phyloP scores from a whole-genome alignment of 2,329 filamentous ascomycete genomes.

The Epichloe scottii region DNA sequence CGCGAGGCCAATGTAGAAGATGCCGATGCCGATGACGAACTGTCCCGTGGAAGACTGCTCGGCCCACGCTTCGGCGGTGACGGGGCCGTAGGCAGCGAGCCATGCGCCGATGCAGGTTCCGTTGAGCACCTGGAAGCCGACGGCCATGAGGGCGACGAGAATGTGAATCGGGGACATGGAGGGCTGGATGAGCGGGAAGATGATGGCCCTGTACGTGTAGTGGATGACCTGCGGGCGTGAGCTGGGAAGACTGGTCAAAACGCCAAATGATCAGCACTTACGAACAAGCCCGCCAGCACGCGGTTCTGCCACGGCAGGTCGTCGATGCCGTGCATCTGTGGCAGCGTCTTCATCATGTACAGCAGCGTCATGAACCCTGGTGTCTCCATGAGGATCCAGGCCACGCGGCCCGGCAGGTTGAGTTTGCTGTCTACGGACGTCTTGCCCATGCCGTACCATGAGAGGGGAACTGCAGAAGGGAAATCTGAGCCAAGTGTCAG shows the following conservation, averaged over 20 bases:
- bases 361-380: conserved; percentile 65
- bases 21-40: conserved; percentile 50
- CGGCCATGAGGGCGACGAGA: conserved; percentile 49
- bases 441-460: conserved; percentile 87
- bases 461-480: conserved; percentile 59
- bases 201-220: conserved; percentile 79
- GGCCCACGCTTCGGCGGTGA: conserved; percentile 39
- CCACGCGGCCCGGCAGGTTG: conserved; percentile 81
- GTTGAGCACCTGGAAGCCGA: conserved; percentile 70
- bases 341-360: conserved; percentile 65
- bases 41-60: conserved; percentile 27
- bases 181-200: conserved; percentile 72
- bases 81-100: conserved; percentile 69
- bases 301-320: conserved; percentile 66
- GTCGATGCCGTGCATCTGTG: conserved; percentile 41
- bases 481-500: conserved; percentile 38
- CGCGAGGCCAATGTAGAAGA: conserved; percentile 66
- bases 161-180: conserved; percentile 85
- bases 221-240: conserved; percentile 50
- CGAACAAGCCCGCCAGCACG: conserved; percentile 58
- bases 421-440: conserved; percentile 62
- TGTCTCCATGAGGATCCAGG: conserved; percentile 81
- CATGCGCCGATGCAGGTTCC: conserved; percentile 66
- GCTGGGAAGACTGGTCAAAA: conserved; percentile 1
- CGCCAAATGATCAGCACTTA: conserved; percentile 18